Evolutionary conservation across 2,329 filamentous ascomycete species (phyloP).

Genomic region (Cordyceps fumosorosea): DNA sequence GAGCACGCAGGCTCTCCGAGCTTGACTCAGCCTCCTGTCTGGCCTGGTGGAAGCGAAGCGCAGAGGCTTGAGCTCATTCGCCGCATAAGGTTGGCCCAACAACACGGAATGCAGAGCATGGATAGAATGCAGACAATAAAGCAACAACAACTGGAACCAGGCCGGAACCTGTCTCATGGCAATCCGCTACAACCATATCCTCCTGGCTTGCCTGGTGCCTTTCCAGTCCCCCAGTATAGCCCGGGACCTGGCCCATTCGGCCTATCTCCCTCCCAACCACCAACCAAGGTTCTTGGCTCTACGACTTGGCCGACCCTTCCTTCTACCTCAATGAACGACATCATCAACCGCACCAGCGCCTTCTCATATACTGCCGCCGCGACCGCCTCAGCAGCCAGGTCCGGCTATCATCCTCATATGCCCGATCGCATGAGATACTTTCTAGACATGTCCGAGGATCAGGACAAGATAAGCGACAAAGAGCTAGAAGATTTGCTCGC

Average conservation of each 20-base stretch:
- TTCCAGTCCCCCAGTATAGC: not conserved
- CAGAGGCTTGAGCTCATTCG: not conserved
- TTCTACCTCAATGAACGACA: not conserved
- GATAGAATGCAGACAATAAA: not conserved
- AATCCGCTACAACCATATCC: not conserved
- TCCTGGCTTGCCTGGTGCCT: not conserved
- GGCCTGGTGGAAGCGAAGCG: not conserved
- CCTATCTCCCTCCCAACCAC: not conserved
- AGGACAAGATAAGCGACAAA: slow-evolving; percentile 37
- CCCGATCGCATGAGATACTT: slow-evolving; percentile 26
- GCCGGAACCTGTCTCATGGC: not conserved
- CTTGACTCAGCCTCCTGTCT: not conserved
- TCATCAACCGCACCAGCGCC: slow-evolving; percentile 23
- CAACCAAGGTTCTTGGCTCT: not conserved
- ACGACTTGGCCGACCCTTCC: not conserved
- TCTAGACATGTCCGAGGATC: slow-evolving; percentile 15
- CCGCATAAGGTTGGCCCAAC: not conserved
- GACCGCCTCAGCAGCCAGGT: slow-evolving; percentile 23
- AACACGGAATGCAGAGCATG: not conserved
- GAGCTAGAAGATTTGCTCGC: slow-evolving; percentile 64
- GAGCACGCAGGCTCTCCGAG: not conserved
- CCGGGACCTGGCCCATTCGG: not conserved
- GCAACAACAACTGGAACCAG: not conserved
- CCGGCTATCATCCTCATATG: slow-evolving; percentile 28
- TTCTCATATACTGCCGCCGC: slow-evolving; percentile 32